Percentiles rank a stretch among this genome's conserved stretches.
These are phyloP conservation scores for Fusarium cicatricum DNA, from an alignment of 2,329 filamentous ascomycete species.

Conservation along the genomic window DNA sequence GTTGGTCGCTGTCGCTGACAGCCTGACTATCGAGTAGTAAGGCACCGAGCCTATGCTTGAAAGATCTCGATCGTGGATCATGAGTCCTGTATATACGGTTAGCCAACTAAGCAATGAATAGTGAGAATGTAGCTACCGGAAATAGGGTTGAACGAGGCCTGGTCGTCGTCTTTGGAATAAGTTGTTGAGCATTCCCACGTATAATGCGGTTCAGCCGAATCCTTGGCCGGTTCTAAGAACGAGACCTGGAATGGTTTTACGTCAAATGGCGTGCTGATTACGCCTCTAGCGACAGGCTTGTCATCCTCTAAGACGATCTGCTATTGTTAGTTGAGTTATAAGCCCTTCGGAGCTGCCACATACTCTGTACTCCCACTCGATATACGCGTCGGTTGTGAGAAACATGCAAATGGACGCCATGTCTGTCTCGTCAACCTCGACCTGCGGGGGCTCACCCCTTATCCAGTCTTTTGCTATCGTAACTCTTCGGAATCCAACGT, in stretches of 20 bases:
- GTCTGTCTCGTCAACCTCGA: constrained; percentile 54
- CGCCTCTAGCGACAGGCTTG: constrained; percentile 57
- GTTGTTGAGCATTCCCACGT: constrained; percentile 56
- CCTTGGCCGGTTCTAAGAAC: constrained; percentile 43
- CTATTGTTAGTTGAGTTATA: constrained; percentile 11
- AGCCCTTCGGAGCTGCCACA: constrained; percentile 6
- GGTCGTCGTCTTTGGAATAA: constrained; percentile 49
- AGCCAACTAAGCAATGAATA: background rate
- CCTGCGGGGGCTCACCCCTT: constrained; percentile 45
- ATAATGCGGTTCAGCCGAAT: constrained; percentile 47
- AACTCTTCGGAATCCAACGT: constrained; percentile 64
- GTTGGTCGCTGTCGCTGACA: constrained; percentile 61
- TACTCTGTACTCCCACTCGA: constrained; percentile 64
- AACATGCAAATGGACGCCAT: constrained; percentile 58
- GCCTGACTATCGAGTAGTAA: constrained; percentile 60
- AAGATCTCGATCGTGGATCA: constrained; percentile 50
- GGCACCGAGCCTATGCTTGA: constrained; percentile 46
- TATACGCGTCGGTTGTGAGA: constrained; percentile 61
- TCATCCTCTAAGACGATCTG: constrained; percentile 55
- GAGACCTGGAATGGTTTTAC: constrained; percentile 61
- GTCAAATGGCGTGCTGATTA: constrained; percentile 61
- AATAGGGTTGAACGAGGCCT: constrained; percentile 46
- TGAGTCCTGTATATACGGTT: constrained; percentile 49
- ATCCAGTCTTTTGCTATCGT: constrained; percentile 50
- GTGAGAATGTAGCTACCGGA: constrained; percentile 11